phyloP scores from a whole-genome alignment of 306 rosid genomes.

The Inga oerstediana region DNA sequence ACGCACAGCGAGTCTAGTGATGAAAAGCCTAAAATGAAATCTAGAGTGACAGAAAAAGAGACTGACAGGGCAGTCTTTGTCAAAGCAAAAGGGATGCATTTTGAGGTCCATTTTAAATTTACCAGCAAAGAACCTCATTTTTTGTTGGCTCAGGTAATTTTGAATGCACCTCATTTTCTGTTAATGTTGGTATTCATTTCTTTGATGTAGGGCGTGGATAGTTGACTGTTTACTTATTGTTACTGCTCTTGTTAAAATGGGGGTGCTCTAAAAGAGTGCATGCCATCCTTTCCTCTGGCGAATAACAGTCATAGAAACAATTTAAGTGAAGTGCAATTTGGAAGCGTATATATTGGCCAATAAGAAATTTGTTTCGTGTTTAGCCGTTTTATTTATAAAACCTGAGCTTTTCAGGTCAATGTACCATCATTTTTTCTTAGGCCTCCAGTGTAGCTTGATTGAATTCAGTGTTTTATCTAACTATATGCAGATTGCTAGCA shows the following conservation, averaged over 20 bases:
- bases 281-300: neutral
- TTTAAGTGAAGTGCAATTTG: conserved; percentile 3
- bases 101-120: conserved; percentile 74
- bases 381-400: neutral
- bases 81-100: conserved; percentile 58
- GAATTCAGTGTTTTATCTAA: conserved; percentile 20
- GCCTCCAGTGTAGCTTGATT: neutral
- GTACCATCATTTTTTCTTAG: neutral
- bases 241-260: neutral
- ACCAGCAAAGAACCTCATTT: conserved; percentile 60
- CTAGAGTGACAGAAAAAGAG: conserved; percentile 30
- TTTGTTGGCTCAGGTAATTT: conserved; percentile 78
- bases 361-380: neutral
- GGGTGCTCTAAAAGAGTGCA: neutral
- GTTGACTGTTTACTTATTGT: neutral
- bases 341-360: conserved; percentile 3
- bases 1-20: conserved; percentile 25
- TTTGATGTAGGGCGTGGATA: neutral
- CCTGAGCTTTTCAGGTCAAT: neutral
- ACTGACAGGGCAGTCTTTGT: conserved; percentile 59
- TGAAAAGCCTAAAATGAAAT: conserved; percentile 32
- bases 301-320: neutral
- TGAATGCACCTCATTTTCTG: conserved; percentile 18
- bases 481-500: conserved; percentile 68
- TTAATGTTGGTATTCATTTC: neutral